Conservation (phyloP, 2,329 filamentous ascomycete genomes). For the Alternaria sp. region DNA sequence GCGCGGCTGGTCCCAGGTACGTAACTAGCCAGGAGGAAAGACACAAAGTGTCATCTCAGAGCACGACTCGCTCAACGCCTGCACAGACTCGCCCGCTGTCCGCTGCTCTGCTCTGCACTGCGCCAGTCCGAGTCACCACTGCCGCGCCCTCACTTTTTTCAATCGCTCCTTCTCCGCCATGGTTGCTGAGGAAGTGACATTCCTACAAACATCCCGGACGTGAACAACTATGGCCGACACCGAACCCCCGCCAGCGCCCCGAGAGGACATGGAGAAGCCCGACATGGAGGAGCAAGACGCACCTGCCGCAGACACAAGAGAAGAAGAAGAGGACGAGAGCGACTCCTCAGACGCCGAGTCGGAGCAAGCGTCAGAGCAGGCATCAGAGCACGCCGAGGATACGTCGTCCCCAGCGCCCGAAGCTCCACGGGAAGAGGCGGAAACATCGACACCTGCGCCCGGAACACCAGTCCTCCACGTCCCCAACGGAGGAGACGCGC, state of each 20-base stretch:
- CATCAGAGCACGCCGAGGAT: constrained; percentile 12
- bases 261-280: constrained; percentile 11
- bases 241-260: constrained; percentile 21
- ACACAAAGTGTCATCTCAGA: constrained; percentile 33
- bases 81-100: not conserved
- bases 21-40: constrained; percentile 27
- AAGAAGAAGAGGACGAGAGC: constrained; percentile 7
- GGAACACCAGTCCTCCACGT: constrained; percentile 33
- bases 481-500: constrained; percentile 35
- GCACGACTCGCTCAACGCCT: constrained; percentile 3
- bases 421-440: constrained; percentile 20
- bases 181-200: constrained; percentile 27
- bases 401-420: constrained; percentile 19
- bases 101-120: constrained; percentile 3
- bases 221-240: constrained; percentile 45
- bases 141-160: constrained; percentile 4
- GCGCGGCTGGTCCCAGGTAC: constrained; percentile 21
- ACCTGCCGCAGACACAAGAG: not conserved
- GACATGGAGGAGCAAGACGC: not conserved
- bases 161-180: constrained; percentile 29
- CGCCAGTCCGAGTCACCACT: constrained; percentile 6
- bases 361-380: constrained; percentile 24
- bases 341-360: constrained; percentile 20
- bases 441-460: constrained; percentile 26
- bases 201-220: constrained; percentile 18